Conservation (phyloP, 2,329 filamentous ascomycete genomes). For the Verticillium albo-atrum region DNA sequence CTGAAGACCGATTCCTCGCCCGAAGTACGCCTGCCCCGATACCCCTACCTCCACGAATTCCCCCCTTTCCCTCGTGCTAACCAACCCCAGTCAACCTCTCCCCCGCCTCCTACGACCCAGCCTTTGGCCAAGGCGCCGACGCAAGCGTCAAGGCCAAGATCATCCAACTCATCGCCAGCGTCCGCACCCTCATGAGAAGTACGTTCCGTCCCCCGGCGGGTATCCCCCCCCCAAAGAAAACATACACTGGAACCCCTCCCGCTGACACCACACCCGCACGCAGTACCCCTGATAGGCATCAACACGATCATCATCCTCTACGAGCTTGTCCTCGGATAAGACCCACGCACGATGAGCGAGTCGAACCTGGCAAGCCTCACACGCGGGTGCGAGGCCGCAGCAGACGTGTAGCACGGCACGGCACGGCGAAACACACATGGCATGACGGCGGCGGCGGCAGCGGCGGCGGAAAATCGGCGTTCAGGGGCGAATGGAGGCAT, state of each 20-base stretch:
- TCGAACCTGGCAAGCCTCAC: not conserved
- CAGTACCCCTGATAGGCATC: conserved; percentile 80
- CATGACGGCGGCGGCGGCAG: no score
- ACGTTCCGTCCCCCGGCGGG: not conserved
- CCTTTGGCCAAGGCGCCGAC: conserved; percentile 70
- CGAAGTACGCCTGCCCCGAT: conserved; percentile 45
- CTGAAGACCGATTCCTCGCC: conserved; percentile 88
- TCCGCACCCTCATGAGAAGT: conserved; percentile 93
- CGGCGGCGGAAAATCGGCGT: not conserved
- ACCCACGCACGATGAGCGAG: not conserved
- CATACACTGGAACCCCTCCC: no score
- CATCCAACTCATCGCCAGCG: conserved; percentile 84
- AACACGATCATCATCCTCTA: conserved; percentile 82
- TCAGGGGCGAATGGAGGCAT: not conserved
- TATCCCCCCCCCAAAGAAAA: not conserved
- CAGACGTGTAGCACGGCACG: not conserved
- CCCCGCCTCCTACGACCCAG: conserved; percentile 63
- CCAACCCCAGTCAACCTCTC: conserved; percentile 65
- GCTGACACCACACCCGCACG: not conserved
- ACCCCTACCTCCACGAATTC: not conserved
- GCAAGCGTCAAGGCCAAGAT: conserved; percentile 81
- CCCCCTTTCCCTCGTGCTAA: not conserved
- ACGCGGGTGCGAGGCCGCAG: no score
- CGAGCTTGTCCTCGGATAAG: conserved; percentile 70
- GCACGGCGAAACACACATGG: not conserved